phyloP scores from a whole-genome alignment of 345 rosid genomes.

The Arabis alpina region DNA sequence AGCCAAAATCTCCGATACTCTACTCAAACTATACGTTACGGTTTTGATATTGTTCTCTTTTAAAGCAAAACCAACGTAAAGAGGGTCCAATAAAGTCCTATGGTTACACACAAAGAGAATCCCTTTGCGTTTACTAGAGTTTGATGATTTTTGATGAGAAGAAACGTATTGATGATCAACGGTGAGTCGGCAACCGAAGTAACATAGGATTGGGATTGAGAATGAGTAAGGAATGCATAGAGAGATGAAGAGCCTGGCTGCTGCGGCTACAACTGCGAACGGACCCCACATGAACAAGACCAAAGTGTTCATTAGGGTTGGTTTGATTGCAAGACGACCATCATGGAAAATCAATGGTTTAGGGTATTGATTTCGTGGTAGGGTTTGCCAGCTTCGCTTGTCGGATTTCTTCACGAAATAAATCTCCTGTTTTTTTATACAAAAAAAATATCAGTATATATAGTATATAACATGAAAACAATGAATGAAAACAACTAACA shows the following conservation, averaged over 20 bases:
- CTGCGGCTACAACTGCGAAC: slow-evolving; percentile 49
- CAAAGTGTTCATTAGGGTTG: slow-evolving; percentile 54
- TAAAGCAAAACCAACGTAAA: slow-evolving; percentile 52
- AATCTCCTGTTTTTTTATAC: slow-evolving; percentile 50
- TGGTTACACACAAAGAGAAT: slow-evolving; percentile 76
- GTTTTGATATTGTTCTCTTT: slow-evolving; percentile 58
- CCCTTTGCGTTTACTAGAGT: slow-evolving; percentile 36
- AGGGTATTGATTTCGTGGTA: slow-evolving; percentile 54
- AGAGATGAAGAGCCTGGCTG: slow-evolving; percentile 47
- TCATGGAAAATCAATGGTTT: slow-evolving; percentile 80
- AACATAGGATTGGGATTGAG: slow-evolving; percentile 47
- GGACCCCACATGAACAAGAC: slow-evolving; percentile 76
- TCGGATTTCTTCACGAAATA: slow-evolving; percentile 59
- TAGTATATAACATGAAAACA: not conserved
- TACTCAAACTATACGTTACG: slow-evolving; percentile 77
- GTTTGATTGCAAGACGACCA: slow-evolving; percentile 75
- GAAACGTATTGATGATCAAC: slow-evolving; percentile 13
- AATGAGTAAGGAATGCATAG: slow-evolving; percentile 51
- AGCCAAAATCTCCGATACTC: slow-evolving; percentile 63
- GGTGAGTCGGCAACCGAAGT: slow-evolving; percentile 50
- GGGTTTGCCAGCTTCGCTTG: slow-evolving; percentile 58
- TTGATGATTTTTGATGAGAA: slow-evolving; percentile 8
- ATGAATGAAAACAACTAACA: slow-evolving; percentile 37
- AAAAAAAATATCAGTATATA: slow-evolving; percentile 1
- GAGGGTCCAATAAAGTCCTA: slow-evolving; percentile 76